Conservation (phyloP, 352 stramenopile species). For the Lagenidium sp. region DNA sequence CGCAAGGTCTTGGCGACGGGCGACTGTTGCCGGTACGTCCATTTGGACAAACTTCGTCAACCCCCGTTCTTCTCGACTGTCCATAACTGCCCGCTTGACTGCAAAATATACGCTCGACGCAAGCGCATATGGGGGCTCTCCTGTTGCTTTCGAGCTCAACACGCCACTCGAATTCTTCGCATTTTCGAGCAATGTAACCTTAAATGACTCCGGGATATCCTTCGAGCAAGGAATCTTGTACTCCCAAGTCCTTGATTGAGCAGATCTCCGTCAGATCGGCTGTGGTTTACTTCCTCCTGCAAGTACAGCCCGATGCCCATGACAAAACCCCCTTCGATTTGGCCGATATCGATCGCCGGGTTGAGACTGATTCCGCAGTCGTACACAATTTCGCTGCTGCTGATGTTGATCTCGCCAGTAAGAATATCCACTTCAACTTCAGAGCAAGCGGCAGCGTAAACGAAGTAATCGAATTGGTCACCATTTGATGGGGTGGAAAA, state of each 20-base stretch:
- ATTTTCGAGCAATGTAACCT: slow-evolving; percentile 35
- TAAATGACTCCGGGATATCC: slow-evolving; percentile 31
- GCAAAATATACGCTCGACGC: slow-evolving; percentile 33
- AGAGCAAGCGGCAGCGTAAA: slow-evolving; percentile 30
- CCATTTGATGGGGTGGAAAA: not conserved
- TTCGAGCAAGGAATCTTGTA: slow-evolving; percentile 34
- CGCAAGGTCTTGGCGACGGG: slow-evolving; percentile 24
- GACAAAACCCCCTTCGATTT: slow-evolving; percentile 53
- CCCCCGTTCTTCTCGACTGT: slow-evolving; percentile 23
- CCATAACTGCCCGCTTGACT: slow-evolving; percentile 21
- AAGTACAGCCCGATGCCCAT: slow-evolving; percentile 46
- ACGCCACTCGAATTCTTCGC: slow-evolving; percentile 16
- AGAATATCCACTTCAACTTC: slow-evolving; percentile 50
- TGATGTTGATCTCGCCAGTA: slow-evolving; percentile 37
- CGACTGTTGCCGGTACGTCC: slow-evolving; percentile 31
- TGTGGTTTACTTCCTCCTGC: slow-evolving; percentile 30
- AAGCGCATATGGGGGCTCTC: slow-evolving; percentile 32
- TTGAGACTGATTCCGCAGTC: slow-evolving; percentile 48
- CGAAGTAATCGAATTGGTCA: slow-evolving; percentile 28
- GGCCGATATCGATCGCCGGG: slow-evolving; percentile 40
- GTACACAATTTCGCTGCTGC: slow-evolving; percentile 31
- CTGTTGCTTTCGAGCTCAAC: slow-evolving; percentile 35
- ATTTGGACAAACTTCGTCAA: slow-evolving; percentile 25
- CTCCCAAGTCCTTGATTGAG: slow-evolving; percentile 42
- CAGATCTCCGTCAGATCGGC: slow-evolving; percentile 8